Percentiles rank a stretch among this genome's conserved stretches.
These are phyloP conservation scores for Bryoglossum gracile DNA, from an alignment of 495 filamentous ascomycete genomes.

Conservation along the genomic window DNA sequence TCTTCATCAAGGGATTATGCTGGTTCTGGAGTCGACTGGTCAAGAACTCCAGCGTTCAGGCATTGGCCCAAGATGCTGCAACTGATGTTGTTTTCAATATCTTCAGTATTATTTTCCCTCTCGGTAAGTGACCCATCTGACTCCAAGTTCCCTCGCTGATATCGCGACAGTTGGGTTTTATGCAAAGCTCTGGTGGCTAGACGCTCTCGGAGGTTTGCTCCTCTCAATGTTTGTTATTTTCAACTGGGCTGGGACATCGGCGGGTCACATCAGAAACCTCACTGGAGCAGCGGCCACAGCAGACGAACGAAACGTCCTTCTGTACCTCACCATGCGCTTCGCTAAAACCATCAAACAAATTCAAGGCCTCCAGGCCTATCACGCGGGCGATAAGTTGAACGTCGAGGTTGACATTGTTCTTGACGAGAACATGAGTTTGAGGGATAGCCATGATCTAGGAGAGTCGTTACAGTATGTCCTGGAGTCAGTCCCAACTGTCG, in stretches of 20 bases:
- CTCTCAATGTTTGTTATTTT: slow-evolving; percentile 77
- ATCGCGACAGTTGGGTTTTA: slow-evolving; percentile 59
- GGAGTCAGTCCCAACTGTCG: slow-evolving; percentile 74
- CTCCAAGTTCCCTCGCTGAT: neutral
- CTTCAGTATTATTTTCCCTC: slow-evolving; percentile 78
- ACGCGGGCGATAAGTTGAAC: slow-evolving; percentile 82
- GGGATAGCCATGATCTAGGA: slow-evolving; percentile 82
- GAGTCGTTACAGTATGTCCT: slow-evolving; percentile 88
- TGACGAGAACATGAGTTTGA: slow-evolving; percentile 67
- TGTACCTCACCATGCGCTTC: slow-evolving; percentile 93
- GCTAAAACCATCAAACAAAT: slow-evolving; percentile 84
- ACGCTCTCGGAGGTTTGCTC: slow-evolving; percentile 74
- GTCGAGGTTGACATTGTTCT: slow-evolving; percentile 76
- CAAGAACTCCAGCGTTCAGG: slow-evolving; percentile 82
- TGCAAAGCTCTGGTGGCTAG: slow-evolving; percentile 74
- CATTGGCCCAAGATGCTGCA: slow-evolving; percentile 44
- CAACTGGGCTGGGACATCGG: slow-evolving; percentile 73
- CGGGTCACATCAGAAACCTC: slow-evolving; percentile 74
- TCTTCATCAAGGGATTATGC: slow-evolving; percentile 73
- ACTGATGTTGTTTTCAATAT: slow-evolving; percentile 79
- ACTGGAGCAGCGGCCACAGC: slow-evolving; percentile 74
- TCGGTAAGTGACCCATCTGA: slow-evolving; percentile 40
- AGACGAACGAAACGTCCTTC: slow-evolving; percentile 73
- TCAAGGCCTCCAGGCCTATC: slow-evolving; percentile 81
- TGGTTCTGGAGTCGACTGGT: slow-evolving; percentile 90